Conservation (phyloP, 1,284 basidiomycete species). For the Ustilago sp. region DNA sequence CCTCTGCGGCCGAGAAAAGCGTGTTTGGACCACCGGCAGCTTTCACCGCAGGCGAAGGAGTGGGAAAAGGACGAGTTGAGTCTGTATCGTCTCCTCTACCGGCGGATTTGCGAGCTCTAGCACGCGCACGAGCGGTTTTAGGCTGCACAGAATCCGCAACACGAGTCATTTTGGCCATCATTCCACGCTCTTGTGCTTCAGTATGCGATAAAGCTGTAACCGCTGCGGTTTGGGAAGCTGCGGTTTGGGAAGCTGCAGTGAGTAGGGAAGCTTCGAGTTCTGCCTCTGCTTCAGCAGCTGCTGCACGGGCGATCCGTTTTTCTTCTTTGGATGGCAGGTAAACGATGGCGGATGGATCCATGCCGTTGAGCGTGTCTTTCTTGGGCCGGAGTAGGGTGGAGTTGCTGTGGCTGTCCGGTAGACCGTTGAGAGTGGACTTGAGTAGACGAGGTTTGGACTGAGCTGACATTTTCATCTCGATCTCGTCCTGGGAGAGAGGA, state of each 20-base stretch:
- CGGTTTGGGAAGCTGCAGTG: not conserved
- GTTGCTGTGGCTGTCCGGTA: conserved; percentile 2
- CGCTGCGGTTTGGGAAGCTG: conserved; percentile 8
- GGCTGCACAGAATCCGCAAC: conserved; percentile 45
- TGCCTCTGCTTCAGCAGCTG: conserved; percentile 27
- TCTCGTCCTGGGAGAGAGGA: conserved; percentile 10
- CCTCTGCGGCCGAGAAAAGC: not conserved
- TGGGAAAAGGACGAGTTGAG: conserved; percentile 15
- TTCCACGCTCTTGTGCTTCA: conserved; percentile 27
- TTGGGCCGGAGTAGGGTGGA: conserved; percentile 10
- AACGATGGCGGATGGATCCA: conserved; percentile 34
- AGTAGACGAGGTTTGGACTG: conserved; percentile 35
- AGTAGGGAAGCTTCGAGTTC: conserved; percentile 16
- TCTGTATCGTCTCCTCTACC: not conserved
- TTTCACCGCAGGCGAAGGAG: conserved; percentile 15
- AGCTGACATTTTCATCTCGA: conserved; percentile 22
- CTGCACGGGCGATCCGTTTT: conserved; percentile 45
- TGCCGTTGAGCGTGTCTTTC: conserved; percentile 23
- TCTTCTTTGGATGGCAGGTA: conserved; percentile 39
- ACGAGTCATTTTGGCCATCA: conserved; percentile 51
- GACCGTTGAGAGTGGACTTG: conserved; percentile 22
- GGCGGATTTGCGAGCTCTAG: conserved; percentile 21
- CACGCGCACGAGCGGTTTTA: conserved; percentile 42
- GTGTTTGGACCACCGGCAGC: not conserved
- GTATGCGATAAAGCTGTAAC: conserved; percentile 20